Evolutionary conservation across 2,329 filamentous ascomycete species (phyloP).

Genomic region (Torrubiella hemipterigena): DNA sequence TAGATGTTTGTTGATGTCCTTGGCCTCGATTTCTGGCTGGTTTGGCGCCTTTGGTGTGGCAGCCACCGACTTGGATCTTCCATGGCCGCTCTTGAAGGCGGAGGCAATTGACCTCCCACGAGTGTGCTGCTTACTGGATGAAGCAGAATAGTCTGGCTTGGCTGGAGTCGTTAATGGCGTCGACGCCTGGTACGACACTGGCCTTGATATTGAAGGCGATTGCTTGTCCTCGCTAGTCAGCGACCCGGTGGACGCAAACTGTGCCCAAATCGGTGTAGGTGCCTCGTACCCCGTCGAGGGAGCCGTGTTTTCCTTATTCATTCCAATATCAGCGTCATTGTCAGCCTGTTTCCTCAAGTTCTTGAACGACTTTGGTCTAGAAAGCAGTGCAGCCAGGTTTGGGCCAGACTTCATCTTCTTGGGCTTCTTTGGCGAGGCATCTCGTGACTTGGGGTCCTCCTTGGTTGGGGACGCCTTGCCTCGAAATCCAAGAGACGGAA

Average conservation of each 20-base stretch:
- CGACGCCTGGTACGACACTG: slow-evolving; percentile 4
- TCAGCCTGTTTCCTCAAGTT: slow-evolving; percentile 44
- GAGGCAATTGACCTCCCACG: slow-evolving; percentile 8
- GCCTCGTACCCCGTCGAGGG: slow-evolving; percentile 27
- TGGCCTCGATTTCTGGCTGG: slow-evolving; percentile 43
- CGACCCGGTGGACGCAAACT: slow-evolving; percentile 39
- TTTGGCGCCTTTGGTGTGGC: slow-evolving; percentile 15
- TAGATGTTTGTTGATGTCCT: slow-evolving; percentile 43
- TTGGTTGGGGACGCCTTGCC: slow-evolving; percentile 24
- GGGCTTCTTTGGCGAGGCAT: slow-evolving; percentile 45
- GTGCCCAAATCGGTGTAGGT: slow-evolving; percentile 67
- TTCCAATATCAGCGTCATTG: slow-evolving; percentile 37
- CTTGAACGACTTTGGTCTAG: slow-evolving; percentile 62
- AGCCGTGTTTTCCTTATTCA: slow-evolving; percentile 72
- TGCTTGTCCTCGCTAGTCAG: background rate
- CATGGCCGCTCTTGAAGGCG: slow-evolving; percentile 24
- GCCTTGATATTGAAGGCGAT: slow-evolving; percentile 8
- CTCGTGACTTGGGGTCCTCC: slow-evolving; percentile 26
- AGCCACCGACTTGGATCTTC: slow-evolving; percentile 22
- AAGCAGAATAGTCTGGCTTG: too few relatives aligned
- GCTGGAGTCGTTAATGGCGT: background rate
- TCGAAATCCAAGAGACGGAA: slow-evolving; percentile 28
- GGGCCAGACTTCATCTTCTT: slow-evolving; percentile 76
- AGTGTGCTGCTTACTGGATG: background rate
- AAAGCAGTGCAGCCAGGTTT: slow-evolving; percentile 67